Percentiles rank a stretch among this genome's conserved stretches.
Conservation (phyloP, 2,329 filamentous ascomycete species). For the Cucurbitaria berberidis region DNA sequence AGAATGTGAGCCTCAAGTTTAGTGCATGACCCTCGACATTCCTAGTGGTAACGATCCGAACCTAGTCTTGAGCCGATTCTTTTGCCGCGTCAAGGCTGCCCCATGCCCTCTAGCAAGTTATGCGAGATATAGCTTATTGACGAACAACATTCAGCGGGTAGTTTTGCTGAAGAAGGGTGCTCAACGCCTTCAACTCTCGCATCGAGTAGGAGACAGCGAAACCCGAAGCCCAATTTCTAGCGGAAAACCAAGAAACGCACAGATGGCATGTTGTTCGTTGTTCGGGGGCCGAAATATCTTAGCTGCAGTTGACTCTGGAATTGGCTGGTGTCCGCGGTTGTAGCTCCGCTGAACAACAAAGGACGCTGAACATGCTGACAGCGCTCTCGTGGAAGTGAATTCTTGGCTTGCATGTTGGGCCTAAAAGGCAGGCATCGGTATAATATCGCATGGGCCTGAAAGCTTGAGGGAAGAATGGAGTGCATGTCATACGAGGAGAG, state of each 20-base stretch:
- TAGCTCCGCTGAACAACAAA: neutral
- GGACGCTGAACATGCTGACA: constrained; percentile 16
- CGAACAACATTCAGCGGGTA: neutral
- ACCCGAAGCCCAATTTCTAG: neutral
- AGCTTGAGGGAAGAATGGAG: neutral
- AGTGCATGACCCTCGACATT: neutral
- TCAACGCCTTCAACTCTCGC: too few species aligned
- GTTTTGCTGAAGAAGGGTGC: neutral
- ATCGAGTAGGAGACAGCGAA: neutral
- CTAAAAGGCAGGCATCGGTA: neutral
- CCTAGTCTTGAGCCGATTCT: neutral
- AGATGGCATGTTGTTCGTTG: constrained; percentile 11
- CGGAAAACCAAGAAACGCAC: neutral
- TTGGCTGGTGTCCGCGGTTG: neutral
- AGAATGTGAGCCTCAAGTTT: neutral
- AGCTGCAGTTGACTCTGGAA: constrained; percentile 18
- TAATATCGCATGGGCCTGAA: neutral
- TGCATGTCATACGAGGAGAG: neutral
- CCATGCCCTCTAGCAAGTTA: neutral
- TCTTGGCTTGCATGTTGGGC: neutral
- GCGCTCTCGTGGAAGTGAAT: neutral
- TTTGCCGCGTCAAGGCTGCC: neutral
- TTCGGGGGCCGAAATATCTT: constrained; percentile 32
- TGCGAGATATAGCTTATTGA: neutral
- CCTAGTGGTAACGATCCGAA: too few species aligned